Evolutionary conservation across 2,329 filamentous ascomycete species (phyloP).

Genomic region (Arthrobotrys sinensis): DNA sequence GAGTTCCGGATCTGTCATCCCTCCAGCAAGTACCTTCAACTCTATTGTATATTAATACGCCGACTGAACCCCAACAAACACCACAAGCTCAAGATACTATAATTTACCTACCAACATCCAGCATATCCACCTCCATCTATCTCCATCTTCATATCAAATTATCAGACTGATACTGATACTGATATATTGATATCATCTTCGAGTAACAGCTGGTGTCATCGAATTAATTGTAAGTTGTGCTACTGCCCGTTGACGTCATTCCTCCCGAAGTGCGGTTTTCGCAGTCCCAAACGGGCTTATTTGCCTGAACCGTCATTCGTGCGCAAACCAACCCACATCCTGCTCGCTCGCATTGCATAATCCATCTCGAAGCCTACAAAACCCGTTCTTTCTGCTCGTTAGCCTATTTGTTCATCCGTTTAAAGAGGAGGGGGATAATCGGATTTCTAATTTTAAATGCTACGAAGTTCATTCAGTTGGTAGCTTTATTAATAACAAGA

Average conservation of each 20-base stretch:
- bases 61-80: slow-evolving; percentile 3
- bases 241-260: slow-evolving; percentile 47
- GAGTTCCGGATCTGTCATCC: slow-evolving; percentile 56
- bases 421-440: not conserved
- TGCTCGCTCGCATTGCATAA: slow-evolving; percentile 4
- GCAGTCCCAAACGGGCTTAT: slow-evolving; percentile 32
- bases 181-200: not conserved
- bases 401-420: slow-evolving; percentile 2
- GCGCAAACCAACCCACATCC: slow-evolving; percentile 37
- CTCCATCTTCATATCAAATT: not conserved
- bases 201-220: not conserved
- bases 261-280: slow-evolving; percentile 20
- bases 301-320: slow-evolving; percentile 47
- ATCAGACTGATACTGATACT: too few relatives aligned
- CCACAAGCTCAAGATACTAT: not conserved
- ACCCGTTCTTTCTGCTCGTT: not conserved
- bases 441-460: slow-evolving; percentile 17
- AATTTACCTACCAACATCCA: too few relatives aligned
- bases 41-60: slow-evolving; percentile 27
- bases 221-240: not conserved
- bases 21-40: slow-evolving; percentile 27
- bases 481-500: not conserved
- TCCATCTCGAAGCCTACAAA: slow-evolving; percentile 4
- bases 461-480: not conserved
- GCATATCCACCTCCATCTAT: not conserved